Evolutionary conservation across 148 eudicot species (phyloP).

Genomic region (Drosera capensis): DNA sequence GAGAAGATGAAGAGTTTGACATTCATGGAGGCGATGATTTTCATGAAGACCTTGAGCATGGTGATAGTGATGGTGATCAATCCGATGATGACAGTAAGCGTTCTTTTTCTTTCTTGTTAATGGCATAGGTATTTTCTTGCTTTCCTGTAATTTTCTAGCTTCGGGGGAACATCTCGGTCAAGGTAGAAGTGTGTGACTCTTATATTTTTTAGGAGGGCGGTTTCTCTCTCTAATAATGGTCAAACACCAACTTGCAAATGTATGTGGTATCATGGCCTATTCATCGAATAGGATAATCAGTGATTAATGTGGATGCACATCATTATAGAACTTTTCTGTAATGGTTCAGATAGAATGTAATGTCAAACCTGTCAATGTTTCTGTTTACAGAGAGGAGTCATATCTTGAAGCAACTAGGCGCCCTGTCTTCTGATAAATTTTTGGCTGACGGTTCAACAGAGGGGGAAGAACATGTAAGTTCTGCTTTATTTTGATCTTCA

Average conservation of each 20-base stretch:
- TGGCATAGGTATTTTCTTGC: background rate
- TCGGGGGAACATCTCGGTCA: no score
- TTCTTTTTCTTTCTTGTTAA: constrained; percentile 2
- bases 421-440: constrained; percentile 11
- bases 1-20: constrained; percentile 77
- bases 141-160: no score
- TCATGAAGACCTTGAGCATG: constrained; percentile 50
- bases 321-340: no score
- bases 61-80: constrained; percentile 45
- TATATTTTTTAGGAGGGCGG: no score
- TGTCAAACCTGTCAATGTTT: no score
- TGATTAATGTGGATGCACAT: no score
- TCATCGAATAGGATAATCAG: no score
- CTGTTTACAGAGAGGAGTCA: constrained; percentile 24
- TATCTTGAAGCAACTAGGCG: constrained; percentile 20
- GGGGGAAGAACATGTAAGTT: constrained; percentile 57
- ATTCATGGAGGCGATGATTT: constrained; percentile 53
- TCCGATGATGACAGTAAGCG: constrained; percentile 25
- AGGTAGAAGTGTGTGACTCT: no score
- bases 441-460: constrained; percentile 12
- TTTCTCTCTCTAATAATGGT: no score
- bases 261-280: no score
- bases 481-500: constrained; percentile 1
- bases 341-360: no score
- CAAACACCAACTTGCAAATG: no score